These are phyloP conservation scores for Solanum appendiculatum DNA, from an alignment of 257 asterid genomes.

Conservation along the genomic window DNA sequence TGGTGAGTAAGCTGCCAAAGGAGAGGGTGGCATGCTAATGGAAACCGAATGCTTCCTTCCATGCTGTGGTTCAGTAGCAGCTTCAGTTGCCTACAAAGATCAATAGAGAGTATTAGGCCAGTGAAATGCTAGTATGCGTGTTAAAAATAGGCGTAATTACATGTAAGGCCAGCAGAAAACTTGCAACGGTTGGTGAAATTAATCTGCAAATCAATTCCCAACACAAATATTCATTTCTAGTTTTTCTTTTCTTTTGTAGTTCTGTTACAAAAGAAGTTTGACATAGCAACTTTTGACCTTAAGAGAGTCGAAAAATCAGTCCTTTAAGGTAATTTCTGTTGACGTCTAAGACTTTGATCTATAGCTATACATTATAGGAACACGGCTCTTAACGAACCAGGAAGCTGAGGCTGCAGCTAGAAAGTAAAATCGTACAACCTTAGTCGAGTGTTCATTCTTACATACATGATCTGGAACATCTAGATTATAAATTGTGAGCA, in stretches of 20 bases:
- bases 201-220: not conserved
- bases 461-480: not conserved
- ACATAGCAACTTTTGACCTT: not conserved
- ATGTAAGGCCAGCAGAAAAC: not conserved
- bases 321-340: not conserved
- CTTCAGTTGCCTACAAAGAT: conserved; percentile 28
- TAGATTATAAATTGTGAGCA: not conserved
- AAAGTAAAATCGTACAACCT: not conserved
- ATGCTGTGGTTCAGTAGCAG: conserved; percentile 3
- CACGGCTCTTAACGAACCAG: not conserved
- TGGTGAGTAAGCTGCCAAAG: conserved; percentile 2
- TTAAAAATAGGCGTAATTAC: no score
- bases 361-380: not conserved
- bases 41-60: conserved; percentile 33
- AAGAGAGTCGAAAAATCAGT: not conserved
- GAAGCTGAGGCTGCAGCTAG: not conserved
- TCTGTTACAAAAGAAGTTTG: not conserved
- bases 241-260: not conserved
- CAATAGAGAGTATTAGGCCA: not conserved
- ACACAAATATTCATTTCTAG: not conserved
- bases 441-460: not conserved
- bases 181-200: not conserved
- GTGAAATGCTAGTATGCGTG: not conserved
- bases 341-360: not conserved
- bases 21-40: conserved; percentile 68